These are phyloP conservation scores for Neonectria coccinea DNA, from an alignment of 2,329 filamentous ascomycete genomes.

Conservation along the genomic window DNA sequence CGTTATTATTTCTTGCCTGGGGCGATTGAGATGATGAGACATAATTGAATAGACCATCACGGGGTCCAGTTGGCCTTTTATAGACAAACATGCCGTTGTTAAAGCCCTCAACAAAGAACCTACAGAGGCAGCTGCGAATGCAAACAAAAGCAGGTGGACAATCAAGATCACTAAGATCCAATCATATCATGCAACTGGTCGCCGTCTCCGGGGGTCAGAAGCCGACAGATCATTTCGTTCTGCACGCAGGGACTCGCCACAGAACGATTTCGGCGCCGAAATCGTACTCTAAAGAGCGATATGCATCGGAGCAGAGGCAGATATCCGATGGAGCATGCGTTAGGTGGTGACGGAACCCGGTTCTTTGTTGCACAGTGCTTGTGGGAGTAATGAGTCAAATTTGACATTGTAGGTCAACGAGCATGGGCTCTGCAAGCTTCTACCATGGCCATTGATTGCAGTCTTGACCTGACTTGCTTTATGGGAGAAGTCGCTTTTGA, in stretches of 20 bases:
- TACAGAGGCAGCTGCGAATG: background rate
- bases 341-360: slow-evolving; percentile 7
- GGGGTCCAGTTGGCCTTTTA: slow-evolving; percentile 8
- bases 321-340: slow-evolving; percentile 30
- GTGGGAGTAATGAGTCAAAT: background rate
- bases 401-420: slow-evolving; percentile 1
- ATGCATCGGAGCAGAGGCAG: slow-evolving; percentile 38
- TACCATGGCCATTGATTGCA: background rate
- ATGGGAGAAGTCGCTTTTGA: background rate
- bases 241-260: slow-evolving; percentile 17
- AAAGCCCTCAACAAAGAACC: background rate
- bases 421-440: background rate
- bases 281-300: slow-evolving; percentile 34
- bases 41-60: background rate
- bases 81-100: background rate
- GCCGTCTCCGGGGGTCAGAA: slow-evolving; percentile 8
- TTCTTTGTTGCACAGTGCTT: slow-evolving; percentile 14
- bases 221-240: slow-evolving; percentile 25
- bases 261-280: slow-evolving; percentile 11
- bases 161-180: slow-evolving; percentile 14
- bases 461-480: background rate
- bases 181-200: slow-evolving; percentile 27
- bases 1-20: background rate
- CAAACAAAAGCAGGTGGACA: slow-evolving; percentile 12
- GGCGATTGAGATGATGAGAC: background rate